Base-by-base conservation (phyloP, 179 eudicot species). In the Drosera spatulata region DNA sequence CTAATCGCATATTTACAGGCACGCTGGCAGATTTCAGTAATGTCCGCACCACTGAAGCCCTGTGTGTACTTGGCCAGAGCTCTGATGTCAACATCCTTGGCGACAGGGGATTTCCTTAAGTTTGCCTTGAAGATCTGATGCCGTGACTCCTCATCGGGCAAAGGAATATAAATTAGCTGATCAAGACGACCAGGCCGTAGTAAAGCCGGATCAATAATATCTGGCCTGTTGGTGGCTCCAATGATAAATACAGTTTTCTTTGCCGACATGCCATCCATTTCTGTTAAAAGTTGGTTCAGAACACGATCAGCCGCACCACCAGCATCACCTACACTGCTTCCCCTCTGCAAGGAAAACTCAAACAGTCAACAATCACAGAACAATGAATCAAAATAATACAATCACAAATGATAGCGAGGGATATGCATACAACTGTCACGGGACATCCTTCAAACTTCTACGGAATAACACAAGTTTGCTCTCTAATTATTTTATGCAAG, bases 281-380 rank as follows among this genome's bases (percentile, higher is more conserved):
- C 95, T 0, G 95, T 87, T 15, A 87, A 67, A 42, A 87, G 84
- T 62, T 87, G 95, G 49, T 87, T 87, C 81, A 87, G 64, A 48
- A 87, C 95, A 41, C 95, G 72, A 66, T 87, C 95, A 59, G 90
- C 95, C 13, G 95, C 95, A 69, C 95, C 95, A 12, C 95, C 95
- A 41, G 91, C 95, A 80, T 87, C 95, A 61, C 95, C 95, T n/a
- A 51, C 69, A 57, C 91, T 80, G 73, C 86, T 73, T 67, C 95
- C 95, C 62, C 95, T 80, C 95, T 87, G 77, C 42, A 46, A 14
- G 53, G 47, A 47, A 9, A 6, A 14, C 10, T 46, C 10, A 8
- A 46, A 5, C 12, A 13, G 8, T 11, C 47, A 57, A 50, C 59
- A 60, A 48, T 39, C 22, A 52, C n/a, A n/a, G 13, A 52, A n/a